Percentiles rank a stretch among this genome's conserved stretches.
Evolutionary conservation across 768 basidiomycete genomes (phyloP).

Genomic region (Amanita brunnescens): DNA sequence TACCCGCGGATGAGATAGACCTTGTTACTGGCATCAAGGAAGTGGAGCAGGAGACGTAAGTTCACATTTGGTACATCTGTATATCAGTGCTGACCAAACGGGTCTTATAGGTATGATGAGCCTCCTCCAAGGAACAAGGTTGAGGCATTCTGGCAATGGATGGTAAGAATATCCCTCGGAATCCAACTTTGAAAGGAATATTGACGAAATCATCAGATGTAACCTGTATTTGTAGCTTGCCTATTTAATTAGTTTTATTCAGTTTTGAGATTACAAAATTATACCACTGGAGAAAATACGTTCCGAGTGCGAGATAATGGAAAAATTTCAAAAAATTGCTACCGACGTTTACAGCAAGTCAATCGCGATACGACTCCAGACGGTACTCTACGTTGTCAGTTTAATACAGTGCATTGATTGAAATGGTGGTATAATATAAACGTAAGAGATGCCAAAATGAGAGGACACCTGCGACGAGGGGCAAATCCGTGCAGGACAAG

Average conservation of each 20-base stretch:
- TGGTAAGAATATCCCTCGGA: constrained; percentile 42
- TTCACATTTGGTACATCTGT: constrained; percentile 2
- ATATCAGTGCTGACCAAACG: not conserved
- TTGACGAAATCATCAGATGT: constrained; percentile 11
- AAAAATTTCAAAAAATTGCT: not conserved
- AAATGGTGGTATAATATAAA: constrained; percentile 6
- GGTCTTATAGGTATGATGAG: constrained; percentile 45
- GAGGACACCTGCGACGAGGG: constrained; percentile 1
- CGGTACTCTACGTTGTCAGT: constrained; percentile 12
- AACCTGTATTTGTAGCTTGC: not conserved
- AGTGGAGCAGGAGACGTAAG: constrained; percentile 56
- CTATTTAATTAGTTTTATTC: not conserved
- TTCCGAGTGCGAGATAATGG: not conserved
- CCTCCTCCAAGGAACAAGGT: constrained; percentile 56
- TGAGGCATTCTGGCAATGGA: constrained; percentile 72
- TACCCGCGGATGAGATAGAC: constrained; percentile 69
- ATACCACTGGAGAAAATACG: not conserved
- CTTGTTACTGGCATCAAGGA: constrained; percentile 63
- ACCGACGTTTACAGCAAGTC: constrained; percentile 1
- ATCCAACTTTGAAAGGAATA: not conserved
- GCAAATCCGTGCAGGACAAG: not conserved
- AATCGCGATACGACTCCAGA: not conserved
- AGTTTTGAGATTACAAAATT: not conserved
- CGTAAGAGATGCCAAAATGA: constrained; percentile 6
- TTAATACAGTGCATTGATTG: constrained; percentile 13